Percentiles rank a stretch among this genome's conserved stretches.
phyloP scores from a whole-genome alignment of 441 rosid genomes.

The Gossypium schwendimanii region DNA sequence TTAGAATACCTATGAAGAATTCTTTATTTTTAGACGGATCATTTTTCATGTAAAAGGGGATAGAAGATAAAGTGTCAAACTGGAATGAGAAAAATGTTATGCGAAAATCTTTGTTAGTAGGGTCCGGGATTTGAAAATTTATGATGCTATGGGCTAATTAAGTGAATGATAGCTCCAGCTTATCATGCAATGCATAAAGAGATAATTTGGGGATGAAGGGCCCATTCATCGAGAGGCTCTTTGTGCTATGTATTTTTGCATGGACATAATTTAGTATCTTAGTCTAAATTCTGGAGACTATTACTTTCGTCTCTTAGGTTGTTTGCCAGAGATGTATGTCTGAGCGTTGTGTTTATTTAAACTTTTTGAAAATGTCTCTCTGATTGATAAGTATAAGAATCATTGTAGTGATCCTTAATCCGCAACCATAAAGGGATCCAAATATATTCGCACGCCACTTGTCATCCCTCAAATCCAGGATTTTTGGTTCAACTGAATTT shows the following conservation, averaged over 20 bases:
- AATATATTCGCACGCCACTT: not conserved
- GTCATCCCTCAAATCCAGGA: not conserved
- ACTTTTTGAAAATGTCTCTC: not conserved
- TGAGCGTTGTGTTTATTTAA: conserved; percentile 1
- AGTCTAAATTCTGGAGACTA: not conserved
- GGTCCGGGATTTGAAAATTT: not conserved
- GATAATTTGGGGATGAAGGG: not conserved
- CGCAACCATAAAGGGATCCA: not conserved
- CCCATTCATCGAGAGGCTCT: not conserved
- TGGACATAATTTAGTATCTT: not conserved
- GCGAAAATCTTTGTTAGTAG: not conserved
- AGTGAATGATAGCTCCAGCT: not conserved
- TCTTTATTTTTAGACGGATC: not conserved
- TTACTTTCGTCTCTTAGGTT: not conserved
- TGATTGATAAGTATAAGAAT: not conserved
- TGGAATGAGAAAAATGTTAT: not conserved
- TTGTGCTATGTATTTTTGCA: not conserved
- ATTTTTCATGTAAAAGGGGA: not conserved
- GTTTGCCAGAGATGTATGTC: not conserved
- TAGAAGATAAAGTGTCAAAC: not conserved
- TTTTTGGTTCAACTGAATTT: not conserved
- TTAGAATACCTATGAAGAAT: not conserved
- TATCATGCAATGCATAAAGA: not conserved
- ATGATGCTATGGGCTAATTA: not conserved
- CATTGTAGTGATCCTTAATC: not conserved